A percentile compares a stretch with the other conserved stretches of the same genome.
Evolutionary conservation across 2,329 filamentous ascomycete species (phyloP).

Genomic region (Penicillium concentricum): DNA sequence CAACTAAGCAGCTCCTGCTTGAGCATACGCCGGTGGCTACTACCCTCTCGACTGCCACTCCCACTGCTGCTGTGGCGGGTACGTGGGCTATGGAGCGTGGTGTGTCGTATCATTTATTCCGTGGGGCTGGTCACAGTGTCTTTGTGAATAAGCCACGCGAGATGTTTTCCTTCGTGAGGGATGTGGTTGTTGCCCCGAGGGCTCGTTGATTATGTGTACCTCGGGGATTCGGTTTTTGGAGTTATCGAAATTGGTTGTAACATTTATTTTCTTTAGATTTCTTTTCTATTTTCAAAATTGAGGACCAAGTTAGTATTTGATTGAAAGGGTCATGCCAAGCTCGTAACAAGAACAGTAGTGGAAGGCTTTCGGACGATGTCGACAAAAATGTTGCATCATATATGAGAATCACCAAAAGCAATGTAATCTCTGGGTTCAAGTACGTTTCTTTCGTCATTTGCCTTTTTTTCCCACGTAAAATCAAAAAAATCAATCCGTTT

Average conservation of each 20-base stretch:
- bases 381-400: neutral
- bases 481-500: neutral
- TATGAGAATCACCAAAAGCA: neutral
- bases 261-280: too few relatives aligned
- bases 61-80: slow-evolving; percentile 21
- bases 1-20: neutral
- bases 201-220: neutral
- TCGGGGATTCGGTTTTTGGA: neutral
- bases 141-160: slow-evolving; percentile 31
- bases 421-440: neutral
- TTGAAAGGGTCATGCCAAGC: neutral
- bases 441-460: neutral
- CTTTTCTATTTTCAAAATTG: neutral
- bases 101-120: slow-evolving; percentile 38
- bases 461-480: neutral
- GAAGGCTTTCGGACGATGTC: slow-evolving; percentile 2
- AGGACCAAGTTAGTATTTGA: neutral
- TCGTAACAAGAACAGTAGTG: neutral
- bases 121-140: slow-evolving; percentile 35
- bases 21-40: neutral
- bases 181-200: slow-evolving; percentile 30
- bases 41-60: neutral
- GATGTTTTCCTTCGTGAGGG: slow-evolving; percentile 40
- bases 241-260: neutral
- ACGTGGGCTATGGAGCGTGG: slow-evolving; percentile 36